Percentiles rank a stretch among this genome's conserved stretches.
Conservation (phyloP, 352 stramenopile species). For the Blastocystis sp. region DNA sequence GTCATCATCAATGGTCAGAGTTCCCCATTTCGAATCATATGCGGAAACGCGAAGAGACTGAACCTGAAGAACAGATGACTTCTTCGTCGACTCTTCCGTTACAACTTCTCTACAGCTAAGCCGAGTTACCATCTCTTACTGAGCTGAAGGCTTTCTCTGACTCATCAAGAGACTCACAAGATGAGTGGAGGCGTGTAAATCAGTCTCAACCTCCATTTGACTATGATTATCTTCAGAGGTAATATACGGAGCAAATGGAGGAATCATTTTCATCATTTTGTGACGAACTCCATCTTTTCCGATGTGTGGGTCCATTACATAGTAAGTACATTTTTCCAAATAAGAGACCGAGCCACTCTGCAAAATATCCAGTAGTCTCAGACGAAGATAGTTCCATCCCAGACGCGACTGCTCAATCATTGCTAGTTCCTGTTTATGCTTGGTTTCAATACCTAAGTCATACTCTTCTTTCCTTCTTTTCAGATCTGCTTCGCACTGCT, state of each 20-base stretch:
- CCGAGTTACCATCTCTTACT: neutral
- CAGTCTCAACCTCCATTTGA: neutral
- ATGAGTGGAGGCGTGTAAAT: neutral
- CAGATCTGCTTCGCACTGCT: neutral
- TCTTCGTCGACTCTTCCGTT: neutral
- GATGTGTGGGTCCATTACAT: conserved; percentile 7
- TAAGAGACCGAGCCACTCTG: neutral
- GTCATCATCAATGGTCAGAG: neutral
- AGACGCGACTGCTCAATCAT: neutral
- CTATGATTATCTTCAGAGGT: neutral
- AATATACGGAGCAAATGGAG: neutral
- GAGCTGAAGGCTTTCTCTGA: neutral
- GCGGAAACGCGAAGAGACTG: neutral
- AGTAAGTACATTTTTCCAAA: neutral
- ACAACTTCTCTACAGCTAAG: neutral
- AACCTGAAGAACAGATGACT: neutral
- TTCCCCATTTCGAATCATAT: neutral
- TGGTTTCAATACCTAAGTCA: neutral
- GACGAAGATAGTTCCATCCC: neutral
- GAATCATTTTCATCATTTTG: neutral
- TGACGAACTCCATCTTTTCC: neutral
- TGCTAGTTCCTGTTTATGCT: neutral
- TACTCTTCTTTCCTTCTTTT: neutral
- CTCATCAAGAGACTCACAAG: neutral
- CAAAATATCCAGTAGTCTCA: neutral